phyloP scores from a whole-genome alignment of 2,329 filamentous ascomycete genomes.

The Fusarium euwallaceae region DNA sequence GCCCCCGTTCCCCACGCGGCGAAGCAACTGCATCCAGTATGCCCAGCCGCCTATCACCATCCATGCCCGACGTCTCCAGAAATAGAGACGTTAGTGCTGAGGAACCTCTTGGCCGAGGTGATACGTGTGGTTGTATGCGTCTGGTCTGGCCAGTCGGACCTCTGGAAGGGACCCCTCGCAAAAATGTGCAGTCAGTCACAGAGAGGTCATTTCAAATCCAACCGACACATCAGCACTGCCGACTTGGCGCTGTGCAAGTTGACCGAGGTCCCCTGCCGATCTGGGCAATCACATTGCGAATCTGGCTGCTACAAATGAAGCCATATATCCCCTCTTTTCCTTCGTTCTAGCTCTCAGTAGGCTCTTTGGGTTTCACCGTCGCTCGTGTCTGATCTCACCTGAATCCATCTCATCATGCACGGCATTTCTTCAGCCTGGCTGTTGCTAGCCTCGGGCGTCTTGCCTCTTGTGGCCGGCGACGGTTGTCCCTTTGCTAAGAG shows the following conservation, averaged over 20 bases:
- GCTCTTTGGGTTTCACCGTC: background rate
- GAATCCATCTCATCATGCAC: constrained; percentile 25
- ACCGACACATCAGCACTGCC: constrained; percentile 27
- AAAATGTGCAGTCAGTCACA: background rate
- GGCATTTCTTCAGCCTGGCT: constrained; percentile 21
- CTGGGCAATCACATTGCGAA: background rate
- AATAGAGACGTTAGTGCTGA: constrained; percentile 16
- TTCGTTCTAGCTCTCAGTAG: background rate
- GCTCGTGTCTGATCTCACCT: background rate
- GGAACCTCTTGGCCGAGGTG: constrained; percentile 13
- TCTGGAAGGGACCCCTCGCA: background rate
- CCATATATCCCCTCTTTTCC: constrained; percentile 12
- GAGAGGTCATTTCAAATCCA: constrained; percentile 28
- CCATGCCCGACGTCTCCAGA: constrained; percentile 15
- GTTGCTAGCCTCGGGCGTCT: constrained; percentile 35
- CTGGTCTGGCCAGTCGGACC: constrained; percentile 1
- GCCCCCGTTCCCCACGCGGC: constrained; percentile 26
- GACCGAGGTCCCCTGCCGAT: constrained; percentile 25
- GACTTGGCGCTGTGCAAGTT: constrained; percentile 23
- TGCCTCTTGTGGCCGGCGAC: constrained; percentile 31
- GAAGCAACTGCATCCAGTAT: constrained; percentile 30
- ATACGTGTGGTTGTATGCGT: constrained; percentile 5
- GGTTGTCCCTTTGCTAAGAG: constrained; percentile 40
- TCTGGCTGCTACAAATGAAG: constrained; percentile 31
- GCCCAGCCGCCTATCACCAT: constrained; percentile 34